Percentiles rank a stretch among this genome's conserved stretches.
These are phyloP conservation scores for Cercophora sp. DNA, from an alignment of 495 filamentous ascomycete species.

Conservation along the genomic window DNA sequence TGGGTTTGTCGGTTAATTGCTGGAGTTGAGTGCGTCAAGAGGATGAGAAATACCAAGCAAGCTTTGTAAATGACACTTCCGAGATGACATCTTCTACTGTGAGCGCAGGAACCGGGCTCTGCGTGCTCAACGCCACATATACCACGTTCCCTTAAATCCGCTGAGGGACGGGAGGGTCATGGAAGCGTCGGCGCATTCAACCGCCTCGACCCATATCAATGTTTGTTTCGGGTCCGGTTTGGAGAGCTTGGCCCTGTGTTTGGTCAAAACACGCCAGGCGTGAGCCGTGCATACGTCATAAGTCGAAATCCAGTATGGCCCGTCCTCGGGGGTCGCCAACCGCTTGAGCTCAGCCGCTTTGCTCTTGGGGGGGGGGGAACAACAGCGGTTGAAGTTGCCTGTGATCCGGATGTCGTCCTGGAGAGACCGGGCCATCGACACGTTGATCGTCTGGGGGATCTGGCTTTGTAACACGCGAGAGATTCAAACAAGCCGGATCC, in stretches of 20 bases:
- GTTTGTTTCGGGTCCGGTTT: constrained; percentile 24
- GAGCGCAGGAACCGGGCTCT: constrained; percentile 15
- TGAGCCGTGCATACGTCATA: constrained; percentile 40
- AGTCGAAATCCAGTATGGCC: constrained; percentile 37
- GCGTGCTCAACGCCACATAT: constrained; percentile 19
- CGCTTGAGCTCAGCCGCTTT: constrained; percentile 38
- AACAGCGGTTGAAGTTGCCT: constrained; percentile 24
- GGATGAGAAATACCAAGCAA: constrained; percentile 26
- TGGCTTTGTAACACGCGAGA: not conserved
- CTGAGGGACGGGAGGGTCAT: constrained; percentile 23
- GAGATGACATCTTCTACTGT: constrained; percentile 34
- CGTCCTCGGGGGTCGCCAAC: constrained; percentile 9
- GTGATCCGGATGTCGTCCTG: constrained; percentile 28
- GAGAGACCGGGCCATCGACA: constrained; percentile 1
- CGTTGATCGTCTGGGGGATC: not conserved
- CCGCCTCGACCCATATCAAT: constrained; percentile 31
- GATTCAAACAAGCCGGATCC: constrained; percentile 24
- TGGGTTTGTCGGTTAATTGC: no score
- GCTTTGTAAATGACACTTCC: constrained; percentile 29
- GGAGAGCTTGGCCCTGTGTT: constrained; percentile 31
- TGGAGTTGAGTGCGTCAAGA: no score
- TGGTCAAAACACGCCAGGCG: constrained; percentile 31
- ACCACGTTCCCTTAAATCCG: constrained; percentile 36
- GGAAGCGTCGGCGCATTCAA: constrained; percentile 40
- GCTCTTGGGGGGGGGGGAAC: constrained; percentile 42